Percentiles rank a stretch among this genome's conserved stretches.
Evolutionary conservation across 164 flowering plant genomes (phyloP).

Genomic region (Protea cynaroides): DNA sequence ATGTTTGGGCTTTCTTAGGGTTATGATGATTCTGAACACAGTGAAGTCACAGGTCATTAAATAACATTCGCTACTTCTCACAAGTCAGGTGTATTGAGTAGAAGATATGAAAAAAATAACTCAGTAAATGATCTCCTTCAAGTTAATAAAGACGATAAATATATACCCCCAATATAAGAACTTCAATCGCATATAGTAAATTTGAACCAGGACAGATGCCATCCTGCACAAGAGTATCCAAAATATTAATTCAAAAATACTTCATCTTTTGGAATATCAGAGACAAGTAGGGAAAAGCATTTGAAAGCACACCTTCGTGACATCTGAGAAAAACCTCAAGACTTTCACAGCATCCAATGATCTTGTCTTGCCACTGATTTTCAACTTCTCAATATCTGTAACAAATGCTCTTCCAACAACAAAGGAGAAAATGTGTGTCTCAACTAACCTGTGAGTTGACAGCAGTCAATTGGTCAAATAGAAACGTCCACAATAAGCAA

Average conservation of each 20-base stretch:
- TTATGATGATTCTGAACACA: too few species aligned
- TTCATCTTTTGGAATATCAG: background rate
- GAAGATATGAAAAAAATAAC: background rate
- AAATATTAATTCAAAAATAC: conserved; percentile 9
- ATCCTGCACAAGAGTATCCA: conserved; percentile 54
- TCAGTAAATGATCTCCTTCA: too few species aligned
- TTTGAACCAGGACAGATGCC: conserved; percentile 82
- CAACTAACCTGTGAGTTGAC: conserved; percentile 73
- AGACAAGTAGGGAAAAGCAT: background rate
- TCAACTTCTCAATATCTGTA: conserved; percentile 94
- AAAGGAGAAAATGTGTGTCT: conserved; percentile 96
- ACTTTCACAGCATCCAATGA: conserved; percentile 61
- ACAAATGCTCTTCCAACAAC: conserved; percentile 99
- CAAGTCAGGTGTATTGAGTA: background rate
- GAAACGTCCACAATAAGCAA: conserved; percentile 6
- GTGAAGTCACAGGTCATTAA: too few species aligned
- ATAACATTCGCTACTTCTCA: background rate
- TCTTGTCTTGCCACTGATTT: conserved; percentile 78
- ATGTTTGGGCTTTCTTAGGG: too few species aligned
- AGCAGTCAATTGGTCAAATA: conserved; percentile 17
- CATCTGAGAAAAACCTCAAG: conserved; percentile 65
- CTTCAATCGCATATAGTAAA: conserved; percentile 76
- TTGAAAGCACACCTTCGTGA: conserved; percentile 56
- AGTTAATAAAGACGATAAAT: conserved; percentile 11
- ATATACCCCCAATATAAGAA: conserved; percentile 91